Base-by-base conservation (phyloP, 2,329 filamentous ascomycete genomes). In the Paraconiothyrium sp. region DNA sequence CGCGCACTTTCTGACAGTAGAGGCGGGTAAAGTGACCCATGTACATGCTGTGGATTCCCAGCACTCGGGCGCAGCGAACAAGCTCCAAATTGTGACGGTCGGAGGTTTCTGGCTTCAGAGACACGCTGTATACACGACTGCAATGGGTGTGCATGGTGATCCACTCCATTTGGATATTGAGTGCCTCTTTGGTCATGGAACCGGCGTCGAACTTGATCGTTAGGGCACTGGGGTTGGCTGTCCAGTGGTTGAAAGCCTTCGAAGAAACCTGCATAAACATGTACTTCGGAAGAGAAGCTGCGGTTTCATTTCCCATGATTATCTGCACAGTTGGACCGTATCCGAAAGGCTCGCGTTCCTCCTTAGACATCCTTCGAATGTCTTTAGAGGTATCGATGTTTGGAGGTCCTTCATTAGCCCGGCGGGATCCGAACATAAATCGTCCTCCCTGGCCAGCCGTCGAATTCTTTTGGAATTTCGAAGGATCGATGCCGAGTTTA, bases 11-110 rank as follows among this genome's bases (percentile, higher is more conserved):
- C 22, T 76, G 69, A 46, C 74, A 76, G 54, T 72, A 66, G 1
- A 67, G 55, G 48, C 67, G 68, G 1, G 74, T 76, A 54, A 76
- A 75, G 57, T 76, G 74, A 0, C 66, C 69, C 0, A 76, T 61
- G 32, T 76, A 76, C n/a, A 65, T 70, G 57, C 68, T 71, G 51
- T 72, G 68, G 2, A 76, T 50, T 6, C 72, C 73, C 1, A 76
- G 55, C 0, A 69, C 65, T 6, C 71, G 68, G 2, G 72, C 62
- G 3, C 70, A 70, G 13, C 62, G 70, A 34, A 71, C 68, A 54
- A 76, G 67, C 4, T 64, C 54, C 2, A 76, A 39, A 32, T 76
- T 74, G 54, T 69, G 64, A 11, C 58, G 46, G 24, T 75, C 68
- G 24, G 58, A 43, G 11, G 63, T 60, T 4, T 65, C 56, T 1